Conservation (phyloP, 2,329 filamentous ascomycete species). For the Ophiostoma populinum region DNA sequence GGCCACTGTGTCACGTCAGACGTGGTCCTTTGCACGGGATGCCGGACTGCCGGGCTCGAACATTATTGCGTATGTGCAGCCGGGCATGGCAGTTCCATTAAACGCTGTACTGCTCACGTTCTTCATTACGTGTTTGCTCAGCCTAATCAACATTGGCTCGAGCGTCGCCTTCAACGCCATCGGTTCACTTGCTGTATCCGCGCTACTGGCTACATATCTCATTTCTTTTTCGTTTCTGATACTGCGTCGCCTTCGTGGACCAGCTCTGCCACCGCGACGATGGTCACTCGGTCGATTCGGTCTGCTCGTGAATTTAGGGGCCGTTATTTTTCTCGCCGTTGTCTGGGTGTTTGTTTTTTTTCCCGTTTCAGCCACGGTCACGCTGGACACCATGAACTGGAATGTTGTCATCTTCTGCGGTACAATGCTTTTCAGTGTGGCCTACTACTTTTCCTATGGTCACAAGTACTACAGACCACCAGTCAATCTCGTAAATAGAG, state of each 20-base stretch:
- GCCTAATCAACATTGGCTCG: conserved; percentile 34
- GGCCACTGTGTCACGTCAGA: conserved; percentile 37
- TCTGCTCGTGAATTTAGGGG: conserved; percentile 24
- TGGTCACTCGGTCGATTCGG: conserved; percentile 26
- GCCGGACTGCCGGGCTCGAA: conserved; percentile 24
- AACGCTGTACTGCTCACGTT: conserved; percentile 30
- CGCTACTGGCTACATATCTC: conserved; percentile 34
- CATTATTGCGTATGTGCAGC: conserved; percentile 21
- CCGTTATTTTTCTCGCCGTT: conserved; percentile 26
- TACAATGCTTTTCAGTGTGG: conserved; percentile 21
- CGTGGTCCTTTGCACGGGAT: conserved; percentile 32
- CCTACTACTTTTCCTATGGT: conserved; percentile 21
- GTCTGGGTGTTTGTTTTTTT: conserved; percentile 32
- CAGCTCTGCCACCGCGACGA: conserved; percentile 21
- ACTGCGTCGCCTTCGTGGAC: conserved; percentile 22
- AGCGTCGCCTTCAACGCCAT: conserved; percentile 34
- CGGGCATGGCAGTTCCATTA: conserved; percentile 21
- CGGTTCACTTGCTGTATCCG: conserved; percentile 31
- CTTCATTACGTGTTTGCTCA: conserved; percentile 24
- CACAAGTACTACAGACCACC: conserved; percentile 13
- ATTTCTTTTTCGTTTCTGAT: conserved; percentile 28
- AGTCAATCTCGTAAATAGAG: conserved; percentile 12
- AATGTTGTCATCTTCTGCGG: conserved; percentile 25
- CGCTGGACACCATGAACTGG: conserved; percentile 30
- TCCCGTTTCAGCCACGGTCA: conserved; percentile 21